These are phyloP conservation scores for Fusarium paranaense DNA, from an alignment of 2,329 filamentous ascomycete genomes.

Conservation along the genomic window DNA sequence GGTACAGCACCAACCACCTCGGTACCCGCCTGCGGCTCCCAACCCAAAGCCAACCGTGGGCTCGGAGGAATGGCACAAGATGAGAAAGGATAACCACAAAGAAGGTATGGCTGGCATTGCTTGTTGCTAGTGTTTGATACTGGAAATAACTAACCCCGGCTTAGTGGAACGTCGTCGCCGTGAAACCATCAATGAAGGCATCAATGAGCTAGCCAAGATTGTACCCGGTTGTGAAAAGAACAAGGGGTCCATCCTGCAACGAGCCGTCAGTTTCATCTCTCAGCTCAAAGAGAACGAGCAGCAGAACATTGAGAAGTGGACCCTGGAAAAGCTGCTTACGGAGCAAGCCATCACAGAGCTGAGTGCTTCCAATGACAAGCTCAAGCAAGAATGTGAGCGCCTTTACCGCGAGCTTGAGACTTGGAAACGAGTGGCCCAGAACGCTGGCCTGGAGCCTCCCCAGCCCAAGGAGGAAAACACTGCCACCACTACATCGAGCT, in stretches of 20 bases:
- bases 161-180: constrained; percentile 94
- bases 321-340: constrained; percentile 87
- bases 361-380: constrained; percentile 86
- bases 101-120: constrained; percentile 75
- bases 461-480: constrained; percentile 53
- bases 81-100: constrained; percentile 98
- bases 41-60: constrained; percentile 87
- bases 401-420: constrained; percentile 82
- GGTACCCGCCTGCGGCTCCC: constrained; percentile 54
- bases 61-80: constrained; percentile 97
- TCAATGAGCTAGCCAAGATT: constrained; percentile 97
- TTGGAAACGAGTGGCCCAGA: constrained; percentile 79
- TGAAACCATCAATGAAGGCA: constrained; percentile 98
- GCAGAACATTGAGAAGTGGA: constrained; percentile 95
- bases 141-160: constrained; percentile 39
- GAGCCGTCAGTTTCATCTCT: constrained; percentile 92
- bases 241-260: constrained; percentile 95
- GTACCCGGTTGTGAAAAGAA: constrained; percentile 99
- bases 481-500: constrained; percentile 43
- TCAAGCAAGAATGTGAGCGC: constrained; percentile 82
- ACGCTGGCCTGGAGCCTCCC: constrained; percentile 64
- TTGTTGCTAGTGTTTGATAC: not conserved
- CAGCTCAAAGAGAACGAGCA: constrained; percentile 95
- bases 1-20: constrained; percentile 47
- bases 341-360: constrained; percentile 92